Conservation (phyloP, 176 grass and related monocot species). For the Oryza nivara region DNA sequence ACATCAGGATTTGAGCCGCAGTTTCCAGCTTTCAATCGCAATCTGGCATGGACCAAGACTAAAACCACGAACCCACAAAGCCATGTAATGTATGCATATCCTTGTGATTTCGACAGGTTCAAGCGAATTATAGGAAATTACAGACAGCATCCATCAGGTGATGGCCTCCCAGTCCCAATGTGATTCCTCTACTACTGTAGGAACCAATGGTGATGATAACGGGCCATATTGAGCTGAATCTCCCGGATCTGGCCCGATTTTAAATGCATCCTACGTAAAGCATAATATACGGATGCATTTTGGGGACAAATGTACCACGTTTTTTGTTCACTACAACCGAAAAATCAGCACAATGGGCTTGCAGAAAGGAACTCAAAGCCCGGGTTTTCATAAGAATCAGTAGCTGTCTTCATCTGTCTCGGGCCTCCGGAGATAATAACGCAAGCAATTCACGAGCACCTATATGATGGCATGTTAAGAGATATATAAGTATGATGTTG, state of each 20-base stretch:
- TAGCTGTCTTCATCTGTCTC: constrained; percentile 96
- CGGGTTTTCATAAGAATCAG: constrained; percentile 48
- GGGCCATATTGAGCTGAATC: neutral
- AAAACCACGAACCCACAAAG: neutral
- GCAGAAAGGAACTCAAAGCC: constrained; percentile 26
- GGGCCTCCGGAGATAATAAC: constrained; percentile 90
- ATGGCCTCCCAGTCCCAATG: constrained; percentile 1
- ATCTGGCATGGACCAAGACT: neutral
- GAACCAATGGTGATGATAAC: constrained; percentile 19
- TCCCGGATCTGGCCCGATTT: constrained; percentile 35
- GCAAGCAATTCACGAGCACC: constrained; percentile 76
- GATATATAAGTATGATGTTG: constrained; percentile 17
- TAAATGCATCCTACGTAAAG: constrained; percentile 25
- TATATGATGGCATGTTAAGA: constrained; percentile 36
- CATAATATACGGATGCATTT: neutral
- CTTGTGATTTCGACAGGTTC: constrained; percentile 29
- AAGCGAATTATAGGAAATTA: constrained; percentile 5
- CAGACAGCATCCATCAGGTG: constrained; percentile 21
- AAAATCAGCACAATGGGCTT: constrained; percentile 31
- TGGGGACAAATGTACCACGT: neutral
- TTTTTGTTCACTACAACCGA: constrained; percentile 25
- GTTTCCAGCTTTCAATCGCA: neutral
- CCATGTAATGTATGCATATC: too few species aligned
- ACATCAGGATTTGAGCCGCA: too few species aligned
- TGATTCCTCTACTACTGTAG: constrained; percentile 32